Percentiles rank a stretch among this genome's conserved stretches.
These are phyloP conservation scores for Mycena leptocephala DNA, from an alignment of 768 basidiomycete genomes.

Conservation along the genomic window DNA sequence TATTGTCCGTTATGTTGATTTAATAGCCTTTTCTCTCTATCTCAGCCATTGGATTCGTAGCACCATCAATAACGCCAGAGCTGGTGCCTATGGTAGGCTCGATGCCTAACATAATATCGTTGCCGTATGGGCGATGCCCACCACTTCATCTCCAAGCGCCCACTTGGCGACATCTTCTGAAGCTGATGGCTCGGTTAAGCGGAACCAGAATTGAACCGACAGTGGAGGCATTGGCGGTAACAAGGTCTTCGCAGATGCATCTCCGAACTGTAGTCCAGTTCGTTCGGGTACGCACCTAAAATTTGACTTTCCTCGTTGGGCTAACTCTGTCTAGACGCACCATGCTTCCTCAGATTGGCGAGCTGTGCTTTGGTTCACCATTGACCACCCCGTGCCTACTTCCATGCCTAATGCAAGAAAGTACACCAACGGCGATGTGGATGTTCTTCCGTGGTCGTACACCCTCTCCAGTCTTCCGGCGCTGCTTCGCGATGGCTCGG, in stretches of 20 bases:
- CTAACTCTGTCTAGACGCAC: constrained; percentile 63
- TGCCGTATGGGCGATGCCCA: constrained; percentile 79
- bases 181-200: constrained; percentile 82
- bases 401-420: constrained; percentile 60
- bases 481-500: constrained; percentile 75
- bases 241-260: constrained; percentile 67
- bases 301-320: background rate
- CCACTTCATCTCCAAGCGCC: constrained; percentile 83
- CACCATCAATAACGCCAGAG: constrained; percentile 68
- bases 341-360: constrained; percentile 77
- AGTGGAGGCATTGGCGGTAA: constrained; percentile 73
- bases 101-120: constrained; percentile 82
- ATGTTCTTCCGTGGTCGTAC: constrained; percentile 82
- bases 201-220: constrained; percentile 81
- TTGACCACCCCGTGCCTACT: constrained; percentile 77
- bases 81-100: constrained; percentile 64
- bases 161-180: constrained; percentile 82
- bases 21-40: background rate
- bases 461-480: constrained; percentile 71
- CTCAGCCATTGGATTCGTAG: constrained; percentile 78
- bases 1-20: background rate
- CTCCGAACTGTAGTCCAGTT: constrained; percentile 87
- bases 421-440: constrained; percentile 74
- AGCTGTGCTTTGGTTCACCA: constrained; percentile 83
- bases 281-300: constrained; percentile 69